phyloP scores from a whole-genome alignment of 306 rosid genomes.

The Herpetospermum pedunculosum region DNA sequence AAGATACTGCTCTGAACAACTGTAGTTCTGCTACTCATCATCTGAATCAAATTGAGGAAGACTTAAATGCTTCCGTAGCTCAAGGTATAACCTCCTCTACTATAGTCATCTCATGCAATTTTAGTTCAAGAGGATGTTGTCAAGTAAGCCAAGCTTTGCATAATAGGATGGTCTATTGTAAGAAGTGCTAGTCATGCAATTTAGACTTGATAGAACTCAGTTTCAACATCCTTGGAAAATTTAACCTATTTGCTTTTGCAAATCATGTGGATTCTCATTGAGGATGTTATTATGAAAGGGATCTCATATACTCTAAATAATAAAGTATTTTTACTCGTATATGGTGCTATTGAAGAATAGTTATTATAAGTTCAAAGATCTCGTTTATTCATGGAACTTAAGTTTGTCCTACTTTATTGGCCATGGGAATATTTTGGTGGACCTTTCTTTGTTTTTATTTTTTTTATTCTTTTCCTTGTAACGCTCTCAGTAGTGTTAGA shows the following conservation, averaged over 20 bases:
- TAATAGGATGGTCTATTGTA: background rate
- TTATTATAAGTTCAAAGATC: background rate
- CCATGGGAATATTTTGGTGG: background rate
- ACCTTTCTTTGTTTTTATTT: background rate
- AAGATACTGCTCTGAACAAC: slow-evolving; percentile 59
- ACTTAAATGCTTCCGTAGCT: slow-evolving; percentile 38
- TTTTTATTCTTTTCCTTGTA: background rate
- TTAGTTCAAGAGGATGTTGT: background rate
- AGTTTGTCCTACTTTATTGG: background rate
- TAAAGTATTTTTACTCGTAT: background rate
- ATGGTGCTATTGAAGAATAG: background rate
- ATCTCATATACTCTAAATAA: background rate
- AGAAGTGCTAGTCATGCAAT: background rate
- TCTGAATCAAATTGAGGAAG: slow-evolving; percentile 49
- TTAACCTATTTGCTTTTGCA: background rate
- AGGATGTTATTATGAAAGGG: background rate
- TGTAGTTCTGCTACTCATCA: slow-evolving; percentile 35
- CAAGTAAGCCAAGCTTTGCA: background rate
- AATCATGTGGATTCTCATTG: background rate
- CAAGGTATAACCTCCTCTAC: slow-evolving; percentile 47
- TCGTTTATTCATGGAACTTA: background rate
- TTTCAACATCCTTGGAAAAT: background rate
- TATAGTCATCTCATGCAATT: slow-evolving; percentile 1
- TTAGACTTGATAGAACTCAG: background rate
- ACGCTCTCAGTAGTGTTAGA: background rate